phyloP scores from a whole-genome alignment of 2,329 filamentous ascomycete species.

The Fusarium burgessii region DNA sequence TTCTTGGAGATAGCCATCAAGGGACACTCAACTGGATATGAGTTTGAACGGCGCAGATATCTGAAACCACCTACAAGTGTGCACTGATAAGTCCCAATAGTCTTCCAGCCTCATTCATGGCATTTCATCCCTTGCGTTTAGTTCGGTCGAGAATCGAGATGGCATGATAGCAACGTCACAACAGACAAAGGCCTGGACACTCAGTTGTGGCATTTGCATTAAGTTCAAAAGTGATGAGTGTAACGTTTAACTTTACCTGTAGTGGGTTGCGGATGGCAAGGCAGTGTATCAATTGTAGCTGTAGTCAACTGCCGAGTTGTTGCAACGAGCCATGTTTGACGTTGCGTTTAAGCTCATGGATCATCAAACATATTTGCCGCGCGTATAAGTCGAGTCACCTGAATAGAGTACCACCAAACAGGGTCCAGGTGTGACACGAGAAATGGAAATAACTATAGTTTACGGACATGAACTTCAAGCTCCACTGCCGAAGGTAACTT shows the following conservation, averaged over 20 bases:
- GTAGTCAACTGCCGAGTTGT: not conserved
- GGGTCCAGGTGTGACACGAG: not conserved
- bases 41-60: not conserved
- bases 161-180: not conserved
- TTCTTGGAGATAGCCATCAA: not conserved
- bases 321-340: not conserved
- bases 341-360: constrained; percentile 3
- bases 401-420: not conserved
- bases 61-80: not conserved
- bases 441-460: not conserved
- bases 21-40: not conserved
- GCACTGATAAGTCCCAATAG: not conserved
- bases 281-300: not conserved
- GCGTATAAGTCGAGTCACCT: not conserved
- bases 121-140: not conserved
- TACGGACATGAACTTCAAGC: not conserved
- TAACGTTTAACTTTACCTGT: not conserved
- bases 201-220: not conserved
- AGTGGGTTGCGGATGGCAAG: too few relatives aligned
- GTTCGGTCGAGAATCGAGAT: not conserved
- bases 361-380: not conserved
- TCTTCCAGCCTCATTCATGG: not conserved
- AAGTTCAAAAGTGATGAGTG: not conserved
- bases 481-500: not conserved
- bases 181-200: not conserved